A percentile compares a stretch with the other conserved stretches of the same genome.
Evolutionary conservation across 495 filamentous ascomycete species (phyloP).

Genomic region (Daldinia childiae): DNA sequence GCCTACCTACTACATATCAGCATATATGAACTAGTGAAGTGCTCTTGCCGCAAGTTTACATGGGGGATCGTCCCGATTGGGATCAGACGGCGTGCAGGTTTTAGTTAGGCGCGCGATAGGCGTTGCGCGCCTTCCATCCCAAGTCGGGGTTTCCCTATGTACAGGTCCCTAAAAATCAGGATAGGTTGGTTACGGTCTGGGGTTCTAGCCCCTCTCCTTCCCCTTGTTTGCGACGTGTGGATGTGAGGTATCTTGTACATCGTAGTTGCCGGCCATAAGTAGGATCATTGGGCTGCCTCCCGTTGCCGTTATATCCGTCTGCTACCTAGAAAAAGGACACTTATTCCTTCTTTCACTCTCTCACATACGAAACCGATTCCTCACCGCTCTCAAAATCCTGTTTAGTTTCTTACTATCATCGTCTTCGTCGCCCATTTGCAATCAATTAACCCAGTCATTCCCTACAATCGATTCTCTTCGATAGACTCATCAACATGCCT

Average conservation of each 20-base stretch:
- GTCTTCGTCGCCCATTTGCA: constrained; percentile 22
- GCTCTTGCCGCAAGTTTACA: neutral
- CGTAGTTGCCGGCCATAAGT: constrained; percentile 1
- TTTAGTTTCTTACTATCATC: neutral
- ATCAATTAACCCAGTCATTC: constrained; percentile 1
- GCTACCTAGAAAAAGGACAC: constrained; percentile 20
- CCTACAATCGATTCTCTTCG: neutral
- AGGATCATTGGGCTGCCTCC: constrained; percentile 25
- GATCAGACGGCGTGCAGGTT: constrained; percentile 21
- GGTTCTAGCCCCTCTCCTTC: constrained; percentile 11
- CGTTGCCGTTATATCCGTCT: constrained; percentile 38
- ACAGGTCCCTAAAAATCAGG: constrained; percentile 11
- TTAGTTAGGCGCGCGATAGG: neutral
- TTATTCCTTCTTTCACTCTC: neutral
- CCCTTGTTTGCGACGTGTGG: neutral
- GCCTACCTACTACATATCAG: no score
- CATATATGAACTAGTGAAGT: neutral
- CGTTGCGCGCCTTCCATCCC: constrained; percentile 20
- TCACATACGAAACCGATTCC: neutral
- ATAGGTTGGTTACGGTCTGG: neutral
- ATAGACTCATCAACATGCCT: constrained; percentile 42
- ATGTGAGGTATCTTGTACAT: constrained; percentile 12
- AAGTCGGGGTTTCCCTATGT: constrained; percentile 25
- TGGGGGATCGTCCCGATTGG: constrained; percentile 9
- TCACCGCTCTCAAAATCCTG: constrained; percentile 22